Percentiles rank a stretch among this genome's conserved stretches.
Conservation (phyloP, 1,139 yeast genomes). For the Protomyces gravidus region DNA sequence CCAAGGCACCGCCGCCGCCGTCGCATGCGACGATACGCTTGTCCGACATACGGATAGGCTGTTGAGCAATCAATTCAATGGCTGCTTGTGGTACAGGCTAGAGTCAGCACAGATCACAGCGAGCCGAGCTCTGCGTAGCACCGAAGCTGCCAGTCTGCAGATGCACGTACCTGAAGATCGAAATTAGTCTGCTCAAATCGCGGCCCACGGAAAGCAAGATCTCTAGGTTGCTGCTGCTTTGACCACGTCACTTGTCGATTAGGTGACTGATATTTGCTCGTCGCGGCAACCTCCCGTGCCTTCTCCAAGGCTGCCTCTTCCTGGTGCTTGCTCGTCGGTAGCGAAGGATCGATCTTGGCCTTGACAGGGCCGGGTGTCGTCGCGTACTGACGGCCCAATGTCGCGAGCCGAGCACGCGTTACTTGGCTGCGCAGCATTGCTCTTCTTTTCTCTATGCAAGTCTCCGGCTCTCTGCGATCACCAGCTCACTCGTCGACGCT, state of each 20-base stretch:
- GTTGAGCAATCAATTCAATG: slow-evolving; percentile 70
- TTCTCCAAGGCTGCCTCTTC: slow-evolving; percentile 22
- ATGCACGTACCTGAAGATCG: slow-evolving; percentile 34
- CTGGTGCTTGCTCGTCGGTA: slow-evolving; percentile 18
- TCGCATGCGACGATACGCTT: slow-evolving; percentile 73
- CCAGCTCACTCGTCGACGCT: too few species aligned
- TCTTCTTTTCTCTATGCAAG: too few species aligned
- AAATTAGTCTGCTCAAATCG: slow-evolving; percentile 72
- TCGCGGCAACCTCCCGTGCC: slow-evolving; percentile 28
- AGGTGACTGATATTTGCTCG: slow-evolving; percentile 59
- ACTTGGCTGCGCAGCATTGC: background rate
- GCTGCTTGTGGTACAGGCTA: slow-evolving; percentile 81
- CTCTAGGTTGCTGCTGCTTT: slow-evolving; percentile 58
- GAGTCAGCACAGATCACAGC: too few species aligned
- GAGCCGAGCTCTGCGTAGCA: background rate
- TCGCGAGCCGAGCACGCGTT: background rate
- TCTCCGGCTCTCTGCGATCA: too few species aligned
- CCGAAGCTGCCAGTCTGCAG: slow-evolving; percentile 39
- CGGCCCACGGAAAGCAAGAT: slow-evolving; percentile 58
- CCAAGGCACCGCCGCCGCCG: slow-evolving; percentile 73
- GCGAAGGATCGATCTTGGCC: slow-evolving; percentile 4
- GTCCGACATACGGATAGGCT: slow-evolving; percentile 64
- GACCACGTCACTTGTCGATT: slow-evolving; percentile 72
- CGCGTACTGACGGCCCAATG: slow-evolving; percentile 1
- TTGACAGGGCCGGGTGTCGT: slow-evolving; percentile 16